A percentile compares a stretch with the other conserved stretches of the same genome.
phyloP scores from a whole-genome alignment of 2,329 filamentous ascomycete genomes.

The Fusarium tanahbumbuense region DNA sequence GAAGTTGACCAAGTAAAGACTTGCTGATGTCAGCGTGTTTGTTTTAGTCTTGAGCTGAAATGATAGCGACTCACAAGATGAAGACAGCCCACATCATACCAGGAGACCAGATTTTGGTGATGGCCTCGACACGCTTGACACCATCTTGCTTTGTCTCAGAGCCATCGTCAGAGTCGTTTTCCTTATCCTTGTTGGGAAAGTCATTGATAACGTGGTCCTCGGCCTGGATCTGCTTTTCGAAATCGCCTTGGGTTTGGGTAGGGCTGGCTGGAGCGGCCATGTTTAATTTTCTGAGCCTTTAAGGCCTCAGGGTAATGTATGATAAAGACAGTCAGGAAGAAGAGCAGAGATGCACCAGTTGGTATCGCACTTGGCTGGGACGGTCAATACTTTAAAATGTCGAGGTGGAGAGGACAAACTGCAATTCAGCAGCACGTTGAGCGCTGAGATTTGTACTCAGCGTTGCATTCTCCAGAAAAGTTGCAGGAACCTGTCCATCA shows the following conservation, averaged over 20 bases:
- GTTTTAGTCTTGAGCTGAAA: background rate
- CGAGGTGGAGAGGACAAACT: background rate
- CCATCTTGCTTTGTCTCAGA: constrained; percentile 52
- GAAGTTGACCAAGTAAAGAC: constrained; percentile 56
- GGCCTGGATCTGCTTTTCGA: constrained; percentile 35
- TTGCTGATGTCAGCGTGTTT: constrained; percentile 27
- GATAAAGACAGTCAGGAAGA: background rate
- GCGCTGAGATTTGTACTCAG: constrained; percentile 24
- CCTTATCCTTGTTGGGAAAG: constrained; percentile 25
- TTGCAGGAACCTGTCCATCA: background rate
- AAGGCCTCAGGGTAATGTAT: background rate
- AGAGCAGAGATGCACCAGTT: background rate
- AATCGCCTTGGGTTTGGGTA: constrained; percentile 17
- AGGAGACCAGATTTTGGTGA: constrained; percentile 55
- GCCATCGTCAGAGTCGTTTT: constrained; percentile 34
- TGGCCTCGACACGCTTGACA: constrained; percentile 54
- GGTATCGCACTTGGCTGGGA: background rate
- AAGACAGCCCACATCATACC: constrained; percentile 55
- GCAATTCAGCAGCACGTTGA: background rate
- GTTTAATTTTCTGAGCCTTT: background rate
- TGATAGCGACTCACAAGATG: constrained; percentile 48
- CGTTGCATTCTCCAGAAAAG: constrained; percentile 18
- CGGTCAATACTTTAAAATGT: constrained; percentile 6
- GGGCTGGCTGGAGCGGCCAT: constrained; percentile 15
- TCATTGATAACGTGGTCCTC: constrained; percentile 14